Conservation (phyloP, 257 asterid species). For the Galeopsis tetrahit region DNA sequence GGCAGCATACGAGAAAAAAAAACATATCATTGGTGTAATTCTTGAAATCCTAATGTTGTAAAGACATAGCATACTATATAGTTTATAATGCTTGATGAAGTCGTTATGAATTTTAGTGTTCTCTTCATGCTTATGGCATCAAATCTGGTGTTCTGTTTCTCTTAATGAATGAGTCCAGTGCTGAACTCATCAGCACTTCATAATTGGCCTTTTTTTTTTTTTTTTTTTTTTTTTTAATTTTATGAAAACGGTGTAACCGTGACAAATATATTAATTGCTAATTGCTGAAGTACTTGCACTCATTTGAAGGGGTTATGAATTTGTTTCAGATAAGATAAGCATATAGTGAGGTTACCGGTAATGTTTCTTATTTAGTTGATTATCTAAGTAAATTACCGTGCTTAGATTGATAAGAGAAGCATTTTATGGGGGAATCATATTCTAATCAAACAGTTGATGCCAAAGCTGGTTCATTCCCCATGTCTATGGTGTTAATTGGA, state of each 20-base stretch:
- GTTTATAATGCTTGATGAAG: background rate
- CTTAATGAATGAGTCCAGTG: background rate
- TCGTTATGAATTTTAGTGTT: background rate
- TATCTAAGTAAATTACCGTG: conserved; percentile 8
- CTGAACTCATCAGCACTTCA: background rate
- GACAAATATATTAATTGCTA: background rate
- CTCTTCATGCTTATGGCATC: conserved; percentile 10
- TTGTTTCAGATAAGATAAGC: background rate
- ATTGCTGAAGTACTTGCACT: background rate
- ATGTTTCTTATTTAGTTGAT: conserved; percentile 17
- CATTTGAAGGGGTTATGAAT: background rate
- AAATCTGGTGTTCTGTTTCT: background rate
- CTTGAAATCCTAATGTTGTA: background rate
- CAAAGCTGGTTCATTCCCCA: conserved; percentile 11
- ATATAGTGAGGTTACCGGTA: background rate
- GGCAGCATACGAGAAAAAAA: background rate
- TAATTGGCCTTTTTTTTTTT: background rate
- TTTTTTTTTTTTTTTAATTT: background rate
- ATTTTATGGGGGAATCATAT: background rate
- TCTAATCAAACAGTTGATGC: background rate
- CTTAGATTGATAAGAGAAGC: conserved; percentile 1
- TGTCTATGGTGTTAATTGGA: conserved; percentile 8
- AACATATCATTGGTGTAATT: background rate
- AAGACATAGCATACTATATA: background rate
- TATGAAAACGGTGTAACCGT: background rate